Conservation (phyloP, 2,329 filamentous ascomycete species). For the Botrytis aclada region DNA sequence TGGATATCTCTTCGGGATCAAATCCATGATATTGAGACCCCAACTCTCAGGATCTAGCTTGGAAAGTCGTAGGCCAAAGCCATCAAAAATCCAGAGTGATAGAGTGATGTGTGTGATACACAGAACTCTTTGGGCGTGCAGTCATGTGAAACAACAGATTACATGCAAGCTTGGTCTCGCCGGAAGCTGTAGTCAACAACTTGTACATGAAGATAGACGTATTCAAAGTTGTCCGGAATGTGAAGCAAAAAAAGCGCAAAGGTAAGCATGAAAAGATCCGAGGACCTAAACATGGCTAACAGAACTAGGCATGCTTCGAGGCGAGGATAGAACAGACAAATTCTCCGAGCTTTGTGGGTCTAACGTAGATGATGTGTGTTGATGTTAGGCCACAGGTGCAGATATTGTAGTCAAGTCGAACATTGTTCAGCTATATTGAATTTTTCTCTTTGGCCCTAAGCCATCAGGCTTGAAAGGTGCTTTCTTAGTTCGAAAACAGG, state of each 20-base stretch:
- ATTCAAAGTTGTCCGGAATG: background rate
- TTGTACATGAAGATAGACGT: background rate
- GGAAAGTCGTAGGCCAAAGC: background rate
- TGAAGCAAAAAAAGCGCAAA: background rate
- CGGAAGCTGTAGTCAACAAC: background rate
- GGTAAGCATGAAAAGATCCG: background rate
- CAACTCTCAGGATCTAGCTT: background rate
- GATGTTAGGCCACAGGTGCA: background rate
- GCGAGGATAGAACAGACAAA: background rate
- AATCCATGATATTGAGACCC: background rate
- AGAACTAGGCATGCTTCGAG: background rate
- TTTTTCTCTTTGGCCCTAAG: accelerated
- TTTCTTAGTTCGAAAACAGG: background rate
- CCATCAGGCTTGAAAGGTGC: background rate
- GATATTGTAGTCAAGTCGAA: background rate
- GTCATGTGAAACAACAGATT: background rate
- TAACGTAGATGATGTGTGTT: background rate
- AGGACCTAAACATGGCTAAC: background rate
- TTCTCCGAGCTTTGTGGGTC: background rate
- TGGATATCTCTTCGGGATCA: background rate
- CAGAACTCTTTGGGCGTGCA: background rate
- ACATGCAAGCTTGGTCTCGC: background rate
- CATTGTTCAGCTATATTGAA: background rate
- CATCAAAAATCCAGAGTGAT: background rate
- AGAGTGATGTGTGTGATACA: slow-evolving; percentile 2